Base-by-base conservation (phyloP, 768 basidiomycete genomes). In the Chlorophyllum brunneum region DNA sequence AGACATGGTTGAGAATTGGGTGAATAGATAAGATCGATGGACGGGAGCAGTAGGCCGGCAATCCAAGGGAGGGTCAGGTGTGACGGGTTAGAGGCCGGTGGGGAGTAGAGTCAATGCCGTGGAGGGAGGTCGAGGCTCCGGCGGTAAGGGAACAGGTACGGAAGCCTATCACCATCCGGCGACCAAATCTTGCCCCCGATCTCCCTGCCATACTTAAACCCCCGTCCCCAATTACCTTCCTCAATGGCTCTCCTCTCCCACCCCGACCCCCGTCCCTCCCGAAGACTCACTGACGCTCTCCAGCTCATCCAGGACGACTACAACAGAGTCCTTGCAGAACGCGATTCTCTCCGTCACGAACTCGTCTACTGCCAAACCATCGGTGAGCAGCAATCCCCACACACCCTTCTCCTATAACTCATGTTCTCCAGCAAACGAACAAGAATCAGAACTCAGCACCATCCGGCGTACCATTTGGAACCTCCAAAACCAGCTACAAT, bases 271-370 rank as follows among this genome's bases (percentile, higher is more conserved):
- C 33, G 31, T 18, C 20, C 36, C 23, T 13, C 31, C 42, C 22
- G 34, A 37, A 24, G 34, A 4, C 41, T 52, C 15, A 34, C n/a
- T 15, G 51, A 52, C 43, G 43, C 42, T 3, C 20, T 52, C 2
- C 33, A 45, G 13, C 5, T 22, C 11, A 45, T 52, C n/a, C 51
- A 37, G 18, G 51, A 52, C 8, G 51, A 52, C 26, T 52, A 52
- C 36, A 29, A 24, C 20, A 8, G 43, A 37, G 24, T 52, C 5
- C 26, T 45, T 10, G 34, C 51, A 23, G 51, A 52, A 18, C 42
- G 42, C 7, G 33, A 45, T 23, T 23, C 34, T 18, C 42, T 52
- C 18, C 43, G 43, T 16, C 16, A 34, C 7, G 51, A 52, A 9
- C 16, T 44, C 9, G 15, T 23, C 2, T 34, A 26, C 18, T 15